phyloP scores from a whole-genome alignment of 306 rosid genomes.

The Lathyrus aphaca region DNA sequence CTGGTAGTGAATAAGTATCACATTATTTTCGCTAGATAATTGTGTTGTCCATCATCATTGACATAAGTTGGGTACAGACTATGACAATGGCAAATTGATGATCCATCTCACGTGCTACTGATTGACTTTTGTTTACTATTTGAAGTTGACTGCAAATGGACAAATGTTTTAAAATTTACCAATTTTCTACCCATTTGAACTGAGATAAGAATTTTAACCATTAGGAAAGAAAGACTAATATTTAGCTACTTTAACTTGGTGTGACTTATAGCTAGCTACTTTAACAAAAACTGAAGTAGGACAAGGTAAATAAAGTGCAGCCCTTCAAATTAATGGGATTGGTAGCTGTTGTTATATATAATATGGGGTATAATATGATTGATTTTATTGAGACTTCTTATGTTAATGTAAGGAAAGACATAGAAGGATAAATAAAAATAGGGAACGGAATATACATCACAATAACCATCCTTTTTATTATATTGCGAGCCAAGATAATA shows the following conservation, averaged over 20 bases:
- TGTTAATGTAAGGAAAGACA: too few species aligned
- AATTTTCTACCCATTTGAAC: conserved; percentile 25
- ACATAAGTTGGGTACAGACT: conserved; percentile 47
- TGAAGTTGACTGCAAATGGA: conserved; percentile 25
- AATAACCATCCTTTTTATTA: too few species aligned
- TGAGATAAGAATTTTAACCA: conserved; percentile 8
- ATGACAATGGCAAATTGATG: conserved; percentile 45
- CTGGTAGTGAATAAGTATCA: conserved; percentile 4
- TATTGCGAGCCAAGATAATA: too few species aligned
- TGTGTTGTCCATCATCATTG: conserved; percentile 43
- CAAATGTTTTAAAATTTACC: background rate
- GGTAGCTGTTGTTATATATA: too few species aligned
- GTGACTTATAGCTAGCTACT: conserved; percentile 36
- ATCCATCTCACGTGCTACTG: conserved; percentile 35
- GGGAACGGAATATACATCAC: too few species aligned
- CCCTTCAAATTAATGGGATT: too few species aligned
- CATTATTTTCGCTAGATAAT: conserved; percentile 38
- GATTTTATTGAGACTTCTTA: too few species aligned
- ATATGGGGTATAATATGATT: too few species aligned
- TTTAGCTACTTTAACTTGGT: conserved; percentile 11
- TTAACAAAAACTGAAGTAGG: too few species aligned
- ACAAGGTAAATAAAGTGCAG: too few species aligned
- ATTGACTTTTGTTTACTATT: conserved; percentile 36
- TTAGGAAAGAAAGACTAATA: background rate
- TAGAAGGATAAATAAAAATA: too few species aligned